Evolutionary conservation across 768 basidiomycete species (phyloP), one percentile per base, ranked within the genome.

Genomic region (Phylloporus arenicola): DNA sequence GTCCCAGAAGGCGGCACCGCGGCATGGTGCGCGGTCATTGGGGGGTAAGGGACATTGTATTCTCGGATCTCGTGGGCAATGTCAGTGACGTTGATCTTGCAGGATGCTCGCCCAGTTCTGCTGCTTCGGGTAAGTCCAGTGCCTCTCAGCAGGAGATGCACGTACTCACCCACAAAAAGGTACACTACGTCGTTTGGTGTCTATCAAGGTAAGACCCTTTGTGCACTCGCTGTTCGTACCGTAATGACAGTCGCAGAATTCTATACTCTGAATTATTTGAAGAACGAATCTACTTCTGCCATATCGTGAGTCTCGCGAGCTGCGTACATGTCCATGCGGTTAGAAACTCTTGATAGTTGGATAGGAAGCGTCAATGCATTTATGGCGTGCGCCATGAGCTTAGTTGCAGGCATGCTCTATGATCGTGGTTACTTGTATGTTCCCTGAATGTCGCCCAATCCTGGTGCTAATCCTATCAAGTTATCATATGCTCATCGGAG

Each of bases 351-450:
- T 10, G 52, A 31, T 43, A 69, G 69, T 12, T 73, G 70, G 70
- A 73, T 82, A 51, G 80, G 79, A 37, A 73, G 77, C 24, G 57
- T 72, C 16, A 76, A 79, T 53, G 57, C 72, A 1, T 72, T 75
- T 41, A 60, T 78, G 11, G 52, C 68, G 16, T 55, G 74, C 19
- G 58, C 63, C 0, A 52, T 64, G n/a, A 70, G 77, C 14, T 48
- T 76, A 11, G 29, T 78, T 33, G 60, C 73, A 5, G 80, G 80
- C 3, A 58, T 68, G 44, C 69, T 74, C 8, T 77, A 75, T 53
- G 81, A 82, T 47, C 68, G 68, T n/a, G 80, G 80, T 47, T 75
- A 76, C 64, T 79, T 76, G 74, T 75, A 51, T 16, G 61, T 53
- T 24, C 2, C 7, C 43, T n/a, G 1, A 6, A 6, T 7, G 11